These are phyloP conservation scores for Prunus mira DNA, from an alignment of 306 rosid species.

Conservation along the genomic window DNA sequence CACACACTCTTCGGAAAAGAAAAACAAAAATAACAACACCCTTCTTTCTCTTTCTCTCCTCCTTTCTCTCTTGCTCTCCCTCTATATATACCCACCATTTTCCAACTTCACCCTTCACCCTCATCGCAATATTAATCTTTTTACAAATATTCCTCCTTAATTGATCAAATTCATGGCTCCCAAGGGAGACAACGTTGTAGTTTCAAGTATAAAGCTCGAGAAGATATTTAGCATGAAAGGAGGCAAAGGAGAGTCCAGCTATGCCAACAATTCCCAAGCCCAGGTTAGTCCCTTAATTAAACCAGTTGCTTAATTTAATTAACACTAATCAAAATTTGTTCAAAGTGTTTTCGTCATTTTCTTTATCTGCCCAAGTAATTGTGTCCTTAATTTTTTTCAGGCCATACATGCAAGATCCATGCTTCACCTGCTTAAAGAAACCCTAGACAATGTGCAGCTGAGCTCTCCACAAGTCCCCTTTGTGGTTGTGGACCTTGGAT, in stretches of 20 bases:
- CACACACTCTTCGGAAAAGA: neutral
- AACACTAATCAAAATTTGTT: too few species aligned
- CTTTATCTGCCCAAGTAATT: neutral
- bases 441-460: conserved; percentile 62
- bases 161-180: conserved; percentile 41
- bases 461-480: conserved; percentile 50
- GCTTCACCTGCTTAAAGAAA: conserved; percentile 89
- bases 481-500: conserved; percentile 85
- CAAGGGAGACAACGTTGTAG: conserved; percentile 67
- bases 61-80: neutral
- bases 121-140: neutral
- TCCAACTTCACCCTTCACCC: conserved; percentile 11
- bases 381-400: conserved; percentile 26
- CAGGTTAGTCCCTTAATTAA: conserved; percentile 32
- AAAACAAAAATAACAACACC: neutral
- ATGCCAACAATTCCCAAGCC: conserved; percentile 96
- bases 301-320: too few species aligned
- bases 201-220: conserved; percentile 76
- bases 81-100: conserved; percentile 5
- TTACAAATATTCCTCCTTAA: conserved; percentile 1
- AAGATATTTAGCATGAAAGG: conserved; percentile 91
- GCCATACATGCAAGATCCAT: conserved; percentile 87
- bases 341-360: too few species aligned
- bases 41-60: neutral
- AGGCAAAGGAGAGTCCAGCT: conserved; percentile 91